These are phyloP conservation scores for Carallia pectinifolia DNA, from an alignment of 345 rosid genomes.

Conservation along the genomic window DNA sequence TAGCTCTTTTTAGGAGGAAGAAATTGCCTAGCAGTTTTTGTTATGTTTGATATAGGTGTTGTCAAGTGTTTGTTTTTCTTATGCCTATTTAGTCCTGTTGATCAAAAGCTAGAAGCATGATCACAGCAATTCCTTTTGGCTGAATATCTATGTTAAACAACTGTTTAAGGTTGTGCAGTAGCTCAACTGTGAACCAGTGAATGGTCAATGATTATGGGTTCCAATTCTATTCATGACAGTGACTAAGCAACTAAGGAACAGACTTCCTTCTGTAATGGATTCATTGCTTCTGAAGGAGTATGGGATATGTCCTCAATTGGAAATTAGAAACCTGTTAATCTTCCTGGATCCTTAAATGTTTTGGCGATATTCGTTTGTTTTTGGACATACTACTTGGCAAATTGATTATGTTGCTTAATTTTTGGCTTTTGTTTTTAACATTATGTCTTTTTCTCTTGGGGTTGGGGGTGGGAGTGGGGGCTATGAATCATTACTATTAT, in stretches of 20 bases:
- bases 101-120: too few relatives aligned
- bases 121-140: too few relatives aligned
- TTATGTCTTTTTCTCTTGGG: not conserved
- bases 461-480: too few relatives aligned
- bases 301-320: not conserved
- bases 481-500: not conserved
- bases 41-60: too few relatives aligned
- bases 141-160: too few relatives aligned
- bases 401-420: not conserved
- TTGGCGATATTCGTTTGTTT: not conserved
- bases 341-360: not conserved
- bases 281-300: not conserved
- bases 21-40: too few relatives aligned
- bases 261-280: not conserved
- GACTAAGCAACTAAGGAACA: not conserved
- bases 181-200: not conserved
- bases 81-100: too few relatives aligned
- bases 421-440: not conserved
- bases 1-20: too few relatives aligned
- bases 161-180: too few relatives aligned
- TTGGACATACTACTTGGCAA: not conserved
- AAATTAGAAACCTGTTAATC: not conserved
- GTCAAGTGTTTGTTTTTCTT: too few relatives aligned
- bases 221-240: not conserved
- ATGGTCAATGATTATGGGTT: not conserved